phyloP scores from a whole-genome alignment of 2,329 filamentous ascomycete genomes.

The Monilinia aucupariae region DNA sequence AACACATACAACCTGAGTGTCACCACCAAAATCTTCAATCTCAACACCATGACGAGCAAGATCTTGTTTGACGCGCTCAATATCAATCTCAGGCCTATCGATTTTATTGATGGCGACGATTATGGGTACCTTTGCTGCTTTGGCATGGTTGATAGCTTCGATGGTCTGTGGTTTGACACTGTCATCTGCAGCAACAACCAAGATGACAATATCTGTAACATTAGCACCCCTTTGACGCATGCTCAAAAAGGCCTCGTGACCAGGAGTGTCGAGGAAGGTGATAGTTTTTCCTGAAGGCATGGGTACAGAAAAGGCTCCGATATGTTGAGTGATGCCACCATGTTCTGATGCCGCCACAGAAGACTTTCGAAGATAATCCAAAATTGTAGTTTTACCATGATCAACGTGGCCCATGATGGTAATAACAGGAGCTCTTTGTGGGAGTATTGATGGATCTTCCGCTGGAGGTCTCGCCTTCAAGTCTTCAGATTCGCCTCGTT shows the following conservation, averaged over 20 bases:
- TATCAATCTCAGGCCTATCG: slow-evolving; percentile 76
- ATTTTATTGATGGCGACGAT: slow-evolving; percentile 98
- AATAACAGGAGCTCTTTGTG: slow-evolving; percentile 80
- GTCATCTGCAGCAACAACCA: slow-evolving; percentile 95
- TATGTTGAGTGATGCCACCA: slow-evolving; percentile 96
- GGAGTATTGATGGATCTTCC: slow-evolving; percentile 62
- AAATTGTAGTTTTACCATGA: slow-evolving; percentile 93
- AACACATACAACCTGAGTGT: slow-evolving; percentile 85
- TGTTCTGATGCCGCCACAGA: slow-evolving; percentile 88
- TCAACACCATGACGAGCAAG: slow-evolving; percentile 78
- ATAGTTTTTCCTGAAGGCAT: slow-evolving; percentile 84
- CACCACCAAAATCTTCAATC: slow-evolving; percentile 91
- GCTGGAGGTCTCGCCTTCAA: slow-evolving; percentile 63
- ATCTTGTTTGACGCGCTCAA: slow-evolving; percentile 83
- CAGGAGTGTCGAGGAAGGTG: slow-evolving; percentile 94
- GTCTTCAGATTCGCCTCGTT: slow-evolving; percentile 61
- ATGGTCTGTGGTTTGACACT: slow-evolving; percentile 96
- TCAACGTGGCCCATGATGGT: slow-evolving; percentile 99
- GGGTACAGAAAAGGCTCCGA: slow-evolving; percentile 90
- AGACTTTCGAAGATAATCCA: slow-evolving; percentile 89
- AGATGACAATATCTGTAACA: slow-evolving; percentile 91
- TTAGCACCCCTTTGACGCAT: slow-evolving; percentile 96
- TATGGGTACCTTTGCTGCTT: slow-evolving; percentile 79
- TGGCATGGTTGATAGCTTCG: slow-evolving; percentile 92
- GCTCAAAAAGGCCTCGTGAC: slow-evolving; percentile 88